Conservation (phyloP, 306 rosid genomes). For the Vigna mungo region DNA sequence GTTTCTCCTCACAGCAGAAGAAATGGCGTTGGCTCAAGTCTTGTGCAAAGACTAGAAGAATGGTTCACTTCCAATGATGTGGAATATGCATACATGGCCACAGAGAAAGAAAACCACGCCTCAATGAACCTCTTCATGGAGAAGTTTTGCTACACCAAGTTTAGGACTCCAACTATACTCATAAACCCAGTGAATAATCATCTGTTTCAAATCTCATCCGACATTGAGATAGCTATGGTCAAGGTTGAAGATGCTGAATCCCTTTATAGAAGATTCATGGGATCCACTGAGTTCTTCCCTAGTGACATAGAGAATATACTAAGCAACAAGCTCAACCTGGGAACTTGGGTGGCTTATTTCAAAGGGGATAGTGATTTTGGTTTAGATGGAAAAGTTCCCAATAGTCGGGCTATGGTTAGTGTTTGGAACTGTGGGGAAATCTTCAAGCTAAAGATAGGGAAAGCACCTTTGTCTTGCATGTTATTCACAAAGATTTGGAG, state of each 20-base stretch:
- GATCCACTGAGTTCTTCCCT: constrained; percentile 70
- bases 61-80: constrained; percentile 72
- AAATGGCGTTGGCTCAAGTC: constrained; percentile 66
- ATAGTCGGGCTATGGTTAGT: constrained; percentile 72
- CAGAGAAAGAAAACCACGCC: constrained; percentile 78
- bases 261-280: constrained; percentile 63
- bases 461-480: constrained; percentile 69
- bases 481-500: constrained; percentile 62
- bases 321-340: constrained; percentile 68
- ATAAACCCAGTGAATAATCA: constrained; percentile 67
- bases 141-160: constrained; percentile 54
- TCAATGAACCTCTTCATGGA: constrained; percentile 61
- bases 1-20: constrained; percentile 61
- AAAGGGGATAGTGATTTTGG: constrained; percentile 50
- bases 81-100: constrained; percentile 77
- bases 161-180: constrained; percentile 69
- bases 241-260: not conserved
- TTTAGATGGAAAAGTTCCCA: constrained; percentile 34
- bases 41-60: constrained; percentile 63
- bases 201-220: not conserved
- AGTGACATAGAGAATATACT: constrained; percentile 65
- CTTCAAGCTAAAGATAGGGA: constrained; percentile 71
- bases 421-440: constrained; percentile 79
- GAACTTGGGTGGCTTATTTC: constrained; percentile 77
- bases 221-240: not conserved